phyloP scores from a whole-genome alignment of 305 asterid species.

The Coffea humblotiana region DNA sequence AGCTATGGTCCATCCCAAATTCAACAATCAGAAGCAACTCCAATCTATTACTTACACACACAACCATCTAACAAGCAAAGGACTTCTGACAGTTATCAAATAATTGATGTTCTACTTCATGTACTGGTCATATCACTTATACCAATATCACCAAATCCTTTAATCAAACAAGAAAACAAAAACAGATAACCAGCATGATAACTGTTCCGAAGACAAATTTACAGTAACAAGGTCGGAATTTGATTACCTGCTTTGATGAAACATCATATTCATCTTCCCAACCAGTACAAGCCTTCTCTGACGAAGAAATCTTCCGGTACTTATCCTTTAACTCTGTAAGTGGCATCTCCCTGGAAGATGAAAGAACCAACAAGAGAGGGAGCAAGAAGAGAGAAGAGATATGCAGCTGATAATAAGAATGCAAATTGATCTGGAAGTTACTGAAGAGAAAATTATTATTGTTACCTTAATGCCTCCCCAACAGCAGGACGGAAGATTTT shows the following conservation, averaged over 20 bases:
- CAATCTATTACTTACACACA: neutral
- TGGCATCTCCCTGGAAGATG: constrained; percentile 85
- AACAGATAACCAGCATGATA: neutral
- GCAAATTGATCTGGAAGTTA: neutral
- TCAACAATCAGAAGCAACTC: neutral
- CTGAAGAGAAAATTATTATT: constrained; percentile 2
- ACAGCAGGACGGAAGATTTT: constrained; percentile 83
- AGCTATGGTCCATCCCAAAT: neutral
- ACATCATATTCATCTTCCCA: constrained; percentile 86
- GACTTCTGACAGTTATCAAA: neutral
- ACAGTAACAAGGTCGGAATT: neutral
- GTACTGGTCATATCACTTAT: neutral
- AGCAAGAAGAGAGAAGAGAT: constrained; percentile 16
- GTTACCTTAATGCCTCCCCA: constrained; percentile 88
- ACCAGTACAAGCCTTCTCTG: constrained; percentile 70
- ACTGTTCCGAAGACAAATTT: constrained; percentile 14
- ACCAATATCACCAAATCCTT: too few species aligned
- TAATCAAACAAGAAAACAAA: neutral
- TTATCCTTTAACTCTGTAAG: constrained; percentile 78
- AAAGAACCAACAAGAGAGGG: constrained; percentile 22
- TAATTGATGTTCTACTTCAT: neutral
- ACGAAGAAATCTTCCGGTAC: constrained; percentile 62
- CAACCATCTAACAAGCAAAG: neutral
- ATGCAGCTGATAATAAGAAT: constrained; percentile 18
- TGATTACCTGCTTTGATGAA: constrained; percentile 78